Percentiles rank a stretch among this genome's conserved stretches.
Evolutionary conservation across 2,329 filamentous ascomycete species (phyloP).

Genomic region (Colletotrichum sp.): DNA sequence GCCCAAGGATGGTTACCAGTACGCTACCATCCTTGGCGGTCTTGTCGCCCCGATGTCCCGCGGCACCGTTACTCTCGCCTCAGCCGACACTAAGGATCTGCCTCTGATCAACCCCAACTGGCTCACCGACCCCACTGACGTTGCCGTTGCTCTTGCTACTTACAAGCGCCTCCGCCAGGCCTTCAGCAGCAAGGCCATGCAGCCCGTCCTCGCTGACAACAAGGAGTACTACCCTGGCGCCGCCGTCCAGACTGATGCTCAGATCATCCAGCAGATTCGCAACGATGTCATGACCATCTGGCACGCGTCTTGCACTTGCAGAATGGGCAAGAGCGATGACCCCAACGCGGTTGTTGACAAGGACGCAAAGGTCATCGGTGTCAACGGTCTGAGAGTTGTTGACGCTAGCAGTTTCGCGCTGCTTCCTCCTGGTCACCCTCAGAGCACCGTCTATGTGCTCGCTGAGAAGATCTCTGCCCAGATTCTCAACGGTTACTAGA

Average conservation of each 20-base stretch:
- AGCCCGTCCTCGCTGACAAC: constrained; percentile 32
- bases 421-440: constrained; percentile 29
- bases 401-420: constrained; percentile 33
- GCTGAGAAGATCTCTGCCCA: constrained; percentile 30
- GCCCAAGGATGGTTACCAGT: constrained; percentile 18
- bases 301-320: constrained; percentile 58
- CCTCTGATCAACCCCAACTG: constrained; percentile 54
- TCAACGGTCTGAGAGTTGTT: constrained; percentile 33
- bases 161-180: constrained; percentile 47
- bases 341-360: constrained; percentile 35
- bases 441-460: constrained; percentile 26
- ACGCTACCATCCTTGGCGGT: constrained; percentile 26
- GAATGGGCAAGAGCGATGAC: constrained; percentile 50
- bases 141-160: constrained; percentile 45
- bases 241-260: constrained; percentile 41
- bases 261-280: constrained; percentile 42
- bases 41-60: constrained; percentile 46
- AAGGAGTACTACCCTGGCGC: constrained; percentile 41
- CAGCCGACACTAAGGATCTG: constrained; percentile 34
- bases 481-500: constrained; percentile 35
- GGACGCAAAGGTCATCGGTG: constrained; percentile 32
- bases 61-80: constrained; percentile 46
- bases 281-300: constrained; percentile 50
- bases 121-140: constrained; percentile 46
- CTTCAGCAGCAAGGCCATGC: constrained; percentile 32